These are phyloP conservation scores for Silybum marianum DNA, from an alignment of 129 eudicot species.

Conservation along the genomic window DNA sequence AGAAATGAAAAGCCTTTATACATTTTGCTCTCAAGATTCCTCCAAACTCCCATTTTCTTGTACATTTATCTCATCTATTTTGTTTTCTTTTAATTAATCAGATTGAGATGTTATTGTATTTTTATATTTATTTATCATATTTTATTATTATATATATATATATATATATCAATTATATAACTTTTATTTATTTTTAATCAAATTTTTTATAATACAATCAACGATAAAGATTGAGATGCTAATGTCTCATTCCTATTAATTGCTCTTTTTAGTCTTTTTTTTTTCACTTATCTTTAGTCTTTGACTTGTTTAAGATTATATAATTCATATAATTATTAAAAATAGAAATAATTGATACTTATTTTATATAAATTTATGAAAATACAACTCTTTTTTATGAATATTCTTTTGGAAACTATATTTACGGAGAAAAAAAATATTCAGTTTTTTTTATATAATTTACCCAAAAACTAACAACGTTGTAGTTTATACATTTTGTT, in stretches of 20 bases:
- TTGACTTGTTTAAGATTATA: neutral
- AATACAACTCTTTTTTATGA: neutral
- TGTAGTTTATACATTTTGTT: neutral
- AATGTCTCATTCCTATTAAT: neutral
- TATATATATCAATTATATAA: neutral
- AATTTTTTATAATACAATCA: neutral
- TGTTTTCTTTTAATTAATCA: conserved; percentile 8
- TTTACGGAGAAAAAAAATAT: neutral
- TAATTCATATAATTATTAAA: neutral
- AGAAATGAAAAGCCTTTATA: conserved; percentile 25
- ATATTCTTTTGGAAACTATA: neutral
- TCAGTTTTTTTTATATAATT: neutral
- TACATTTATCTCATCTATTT: conserved; percentile 39
- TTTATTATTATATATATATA: neutral
- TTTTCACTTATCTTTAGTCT: too few species aligned
- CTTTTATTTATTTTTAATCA: neutral
- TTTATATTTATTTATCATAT: neutral
- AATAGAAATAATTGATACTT: neutral
- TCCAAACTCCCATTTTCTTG: conserved; percentile 44
- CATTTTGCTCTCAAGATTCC: conserved; percentile 46
- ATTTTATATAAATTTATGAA: neutral
- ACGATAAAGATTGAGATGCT: neutral
- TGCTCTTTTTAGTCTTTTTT: neutral
- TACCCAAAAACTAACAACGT: neutral
- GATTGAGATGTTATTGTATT: neutral